Base-by-base conservation (phyloP, 2,329 filamentous ascomycete genomes). In the Botrytis tulipae region DNA sequence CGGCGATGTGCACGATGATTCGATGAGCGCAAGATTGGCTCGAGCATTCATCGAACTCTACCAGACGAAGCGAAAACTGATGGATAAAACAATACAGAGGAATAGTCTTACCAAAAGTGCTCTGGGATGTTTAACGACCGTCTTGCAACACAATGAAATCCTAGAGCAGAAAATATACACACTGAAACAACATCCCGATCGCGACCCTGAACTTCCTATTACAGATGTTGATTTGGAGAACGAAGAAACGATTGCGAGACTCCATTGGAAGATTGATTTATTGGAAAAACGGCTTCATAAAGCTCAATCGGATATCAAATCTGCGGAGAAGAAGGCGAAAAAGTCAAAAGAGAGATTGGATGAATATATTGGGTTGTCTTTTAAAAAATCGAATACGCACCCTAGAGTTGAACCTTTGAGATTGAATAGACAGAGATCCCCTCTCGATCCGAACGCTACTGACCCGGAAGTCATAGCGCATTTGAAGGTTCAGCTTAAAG, bases 61-160 rank as follows among this genome's bases (percentile, higher is more conserved):
- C 40, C 35, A 69, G 3, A 29, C 18, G 48, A 59, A 44, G 66
- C n/a, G 66, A 22, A 57, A 57, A 10, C 22, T 69, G n/a, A 57
- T 69, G 48, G 48, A 69, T 42, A 69, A 40, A 32, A 69, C 66
- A 6, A 69, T 57, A 32, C 66, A 69, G 66, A 69, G 66, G 10
- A 69, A 69, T 32, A 57, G 48, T 57, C 48, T 69, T 9, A 69
- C n/a, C n/a, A 69, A 25, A 25, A 69, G 66, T 7, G 66, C 66
- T 25, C 48, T 69, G 8, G 4, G 2, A 20, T 69, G 37, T 57
- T 32, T 69, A 25, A 14, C 48, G 37, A 44, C 48, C 9, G 48
- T 44, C 16, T 57, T 69, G 29, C 18, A 37, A 18, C 35, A 69
- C 8, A 59, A 32, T 42, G 66, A 57, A 40, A 44, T n/a, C 0